phyloP scores from a whole-genome alignment of 257 asterid species.

The Leptodermis oblonga region DNA sequence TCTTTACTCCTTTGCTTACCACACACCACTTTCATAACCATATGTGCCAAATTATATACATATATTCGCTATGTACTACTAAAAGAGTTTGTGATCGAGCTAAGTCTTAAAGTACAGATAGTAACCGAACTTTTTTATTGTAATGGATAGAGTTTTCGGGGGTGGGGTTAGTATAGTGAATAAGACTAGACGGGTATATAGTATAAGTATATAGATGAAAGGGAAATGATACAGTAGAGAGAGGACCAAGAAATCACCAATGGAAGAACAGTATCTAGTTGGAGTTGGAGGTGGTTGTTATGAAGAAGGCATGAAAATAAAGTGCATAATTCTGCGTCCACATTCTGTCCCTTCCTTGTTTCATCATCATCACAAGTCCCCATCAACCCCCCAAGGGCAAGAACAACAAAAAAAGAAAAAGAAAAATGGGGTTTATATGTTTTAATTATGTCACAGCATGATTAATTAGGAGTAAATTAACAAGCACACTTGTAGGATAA shows the following conservation, averaged over 20 bases:
- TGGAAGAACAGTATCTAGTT: not conserved
- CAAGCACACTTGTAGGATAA: too few relatives aligned
- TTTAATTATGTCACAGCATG: too few relatives aligned
- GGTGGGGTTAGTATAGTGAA: not conserved
- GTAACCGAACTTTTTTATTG: too few relatives aligned
- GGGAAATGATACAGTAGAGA: not conserved
- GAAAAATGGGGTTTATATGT: too few relatives aligned
- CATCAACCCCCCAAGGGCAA: conserved; percentile 19
- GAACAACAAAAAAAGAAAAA: too few relatives aligned
- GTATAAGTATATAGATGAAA: not conserved
- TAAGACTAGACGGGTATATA: conserved; percentile 1
- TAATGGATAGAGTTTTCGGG: too few relatives aligned
- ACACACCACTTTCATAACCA: conserved; percentile 7
- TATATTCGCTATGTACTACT: too few relatives aligned
- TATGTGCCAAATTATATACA: too few relatives aligned
- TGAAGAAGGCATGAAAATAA: conserved; percentile 22
- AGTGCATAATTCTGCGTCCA: conserved; percentile 18
- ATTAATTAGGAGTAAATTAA: too few relatives aligned
- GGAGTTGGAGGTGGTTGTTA: conserved; percentile 11
- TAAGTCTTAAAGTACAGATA: too few relatives aligned
- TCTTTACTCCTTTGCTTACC: not conserved
- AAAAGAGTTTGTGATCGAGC: too few relatives aligned
- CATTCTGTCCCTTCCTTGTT: conserved; percentile 18
- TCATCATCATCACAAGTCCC: conserved; percentile 27
- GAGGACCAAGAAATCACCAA: conserved; percentile 15